Base-by-base conservation (phyloP, 2,329 filamentous ascomycete species). In the Nemania sp. region DNA sequence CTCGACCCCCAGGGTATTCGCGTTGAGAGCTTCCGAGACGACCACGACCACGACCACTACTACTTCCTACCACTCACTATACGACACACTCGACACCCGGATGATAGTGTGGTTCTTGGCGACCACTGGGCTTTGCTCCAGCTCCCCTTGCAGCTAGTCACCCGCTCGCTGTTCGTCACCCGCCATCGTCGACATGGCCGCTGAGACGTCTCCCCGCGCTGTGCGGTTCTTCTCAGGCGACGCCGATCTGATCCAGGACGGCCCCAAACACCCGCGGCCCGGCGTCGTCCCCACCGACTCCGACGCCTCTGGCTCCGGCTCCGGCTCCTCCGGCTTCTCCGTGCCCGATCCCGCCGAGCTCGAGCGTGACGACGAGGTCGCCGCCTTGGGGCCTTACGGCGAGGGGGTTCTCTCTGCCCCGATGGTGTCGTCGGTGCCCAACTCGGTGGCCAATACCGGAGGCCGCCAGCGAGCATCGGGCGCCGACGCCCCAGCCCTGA, bases 181-280 rank as follows among this genome's bases (percentile, higher is more conserved):
- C 25, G 25, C 7, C 25, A 29, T 29, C 25, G 57, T 53, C 54
- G 59, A 62, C 35, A 73, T 73, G 72, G 68, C 72, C 5, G 60
- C 78, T 68, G 83, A 87, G 65, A 73, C 79, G 37, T 83, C 83
- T 11, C 81, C 83, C 52, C 80, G 83, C 67, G 78, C 79, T 64
- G 82, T 87, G 65, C 81, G 84, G 65, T 87, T 87, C 69, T 81
- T 81, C 47, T 78, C 80, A 61, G 73, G 75, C 70, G 82, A 81
- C 59, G 76, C 80, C 57, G 79, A 81, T 21, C 74, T 79, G 34
- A 64, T 70, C 37, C 76, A 75, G 50, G 81, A 84, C 25, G 79
- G 76, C 65, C 64, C 74, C 65, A 81, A 76, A 59, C 72, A 68
- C 59, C 73, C 74, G 54, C 75, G 78, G 20, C 73, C 74, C 45